Evolutionary conservation across 148 eudicot species (phyloP).

Genomic region (Vaccinium vitisidaea): DNA sequence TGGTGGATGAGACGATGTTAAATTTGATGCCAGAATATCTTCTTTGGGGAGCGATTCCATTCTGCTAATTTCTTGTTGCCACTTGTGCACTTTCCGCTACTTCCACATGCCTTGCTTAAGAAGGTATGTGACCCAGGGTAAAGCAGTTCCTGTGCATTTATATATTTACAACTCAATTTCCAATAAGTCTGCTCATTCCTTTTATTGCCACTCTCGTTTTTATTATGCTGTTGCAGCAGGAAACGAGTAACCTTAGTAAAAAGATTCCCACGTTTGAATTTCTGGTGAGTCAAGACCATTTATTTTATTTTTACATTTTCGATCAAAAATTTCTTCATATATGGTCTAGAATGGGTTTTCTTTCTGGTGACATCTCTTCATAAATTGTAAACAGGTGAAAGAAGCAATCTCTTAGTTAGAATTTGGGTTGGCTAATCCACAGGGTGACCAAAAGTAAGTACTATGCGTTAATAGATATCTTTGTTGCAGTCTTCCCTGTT

Average conservation of each 20-base stretch:
- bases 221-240: conserved; percentile 50
- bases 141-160: neutral
- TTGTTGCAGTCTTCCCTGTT: neutral
- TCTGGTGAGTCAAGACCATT: conserved; percentile 50
- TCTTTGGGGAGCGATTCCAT: conserved; percentile 67
- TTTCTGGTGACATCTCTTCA: neutral
- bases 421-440: conserved; percentile 36
- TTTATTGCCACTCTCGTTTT: neutral
- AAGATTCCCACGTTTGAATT: conserved; percentile 43
- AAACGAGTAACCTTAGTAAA: conserved; percentile 56
- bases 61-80: conserved; percentile 47
- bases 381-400: conserved; percentile 51
- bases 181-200: neutral
- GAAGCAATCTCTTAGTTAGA: conserved; percentile 62
- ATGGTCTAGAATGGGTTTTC: neutral
- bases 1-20: conserved; percentile 52
- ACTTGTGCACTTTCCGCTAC: conserved; percentile 73
- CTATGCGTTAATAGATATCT: neutral
- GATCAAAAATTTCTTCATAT: neutral
- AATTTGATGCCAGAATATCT: conserved; percentile 53
- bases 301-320: neutral
- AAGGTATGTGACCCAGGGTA: conserved; percentile 48
- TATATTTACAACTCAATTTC: neutral
- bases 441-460: conserved; percentile 60
- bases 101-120: conserved; percentile 58